Percentiles rank a stretch among this genome's conserved stretches.
phyloP scores from a whole-genome alignment of 768 basidiomycete species.

The Auricularia sp. region DNA sequence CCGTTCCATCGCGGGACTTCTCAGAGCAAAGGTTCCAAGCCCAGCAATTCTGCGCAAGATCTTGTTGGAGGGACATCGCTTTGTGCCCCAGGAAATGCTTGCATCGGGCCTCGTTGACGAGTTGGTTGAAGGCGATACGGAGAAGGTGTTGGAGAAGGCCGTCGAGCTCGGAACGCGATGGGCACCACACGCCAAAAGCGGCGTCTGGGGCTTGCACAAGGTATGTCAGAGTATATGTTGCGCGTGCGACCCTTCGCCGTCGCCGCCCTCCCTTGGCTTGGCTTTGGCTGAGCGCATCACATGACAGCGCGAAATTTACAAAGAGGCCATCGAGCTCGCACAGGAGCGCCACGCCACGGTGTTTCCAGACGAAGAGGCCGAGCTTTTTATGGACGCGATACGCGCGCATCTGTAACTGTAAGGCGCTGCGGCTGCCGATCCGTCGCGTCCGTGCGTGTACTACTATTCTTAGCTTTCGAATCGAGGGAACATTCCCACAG shows the following conservation, averaged over 20 bases:
- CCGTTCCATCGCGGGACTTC: slow-evolving; percentile 21
- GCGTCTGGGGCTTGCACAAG: neutral
- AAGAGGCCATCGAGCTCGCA: too few species aligned
- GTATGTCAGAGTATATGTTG: neutral
- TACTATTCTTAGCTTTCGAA: neutral
- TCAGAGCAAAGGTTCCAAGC: slow-evolving; percentile 19
- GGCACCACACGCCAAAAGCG: neutral
- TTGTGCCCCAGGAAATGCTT: slow-evolving; percentile 25
- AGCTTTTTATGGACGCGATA: too few species aligned
- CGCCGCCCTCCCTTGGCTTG: too few species aligned
- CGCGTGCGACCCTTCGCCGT: too few species aligned
- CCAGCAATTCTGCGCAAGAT: slow-evolving; percentile 23
- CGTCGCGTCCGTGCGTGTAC: neutral
- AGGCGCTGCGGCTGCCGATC: neutral
- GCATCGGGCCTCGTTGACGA: slow-evolving; percentile 24
- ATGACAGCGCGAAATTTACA: too few species aligned
- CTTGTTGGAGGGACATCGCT: slow-evolving; percentile 24
- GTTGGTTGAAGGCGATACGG: slow-evolving; percentile 17
- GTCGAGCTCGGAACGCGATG: neutral
- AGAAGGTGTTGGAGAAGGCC: neutral
- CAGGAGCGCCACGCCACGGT: too few species aligned
- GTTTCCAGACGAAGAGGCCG: too few species aligned
- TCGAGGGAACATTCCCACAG: neutral
- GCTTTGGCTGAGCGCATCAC: too few species aligned
- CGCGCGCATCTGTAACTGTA: too few species aligned